Evolutionary conservation across 345 rosid species (phyloP).

Genomic region (Eucalyptus sideroxylon): DNA sequence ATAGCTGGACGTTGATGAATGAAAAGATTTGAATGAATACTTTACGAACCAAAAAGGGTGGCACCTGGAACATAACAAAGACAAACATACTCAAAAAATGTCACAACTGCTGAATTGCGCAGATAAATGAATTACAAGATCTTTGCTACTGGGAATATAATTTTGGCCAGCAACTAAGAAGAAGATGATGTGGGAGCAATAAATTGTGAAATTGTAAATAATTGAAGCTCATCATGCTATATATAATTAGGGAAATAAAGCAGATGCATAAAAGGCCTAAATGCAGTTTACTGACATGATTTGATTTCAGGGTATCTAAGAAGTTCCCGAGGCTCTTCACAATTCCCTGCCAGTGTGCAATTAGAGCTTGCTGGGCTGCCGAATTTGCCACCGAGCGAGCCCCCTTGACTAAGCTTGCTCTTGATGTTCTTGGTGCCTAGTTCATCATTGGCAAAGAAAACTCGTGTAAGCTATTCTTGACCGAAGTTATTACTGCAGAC

Average conservation of each 20-base stretch:
- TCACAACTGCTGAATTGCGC: neutral
- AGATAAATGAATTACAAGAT: neutral
- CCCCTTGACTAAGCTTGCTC: slow-evolving; percentile 96
- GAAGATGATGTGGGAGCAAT: neutral
- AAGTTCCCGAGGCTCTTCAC: slow-evolving; percentile 90
- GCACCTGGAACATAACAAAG: slow-evolving; percentile 44
- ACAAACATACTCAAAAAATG: neutral
- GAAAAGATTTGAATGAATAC: slow-evolving; percentile 95
- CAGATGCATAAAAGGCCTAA: neutral
- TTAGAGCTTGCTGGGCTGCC: slow-evolving; percentile 82
- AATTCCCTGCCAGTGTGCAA: slow-evolving; percentile 97
- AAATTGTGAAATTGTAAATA: neutral
- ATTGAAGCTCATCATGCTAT: neutral
- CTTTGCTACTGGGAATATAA: neutral
- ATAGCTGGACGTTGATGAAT: slow-evolving; percentile 91
- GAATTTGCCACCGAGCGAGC: slow-evolving; percentile 66
- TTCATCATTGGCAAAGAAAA: neutral
- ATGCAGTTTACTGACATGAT: slow-evolving; percentile 38
- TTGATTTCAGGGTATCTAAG: slow-evolving; percentile 61
- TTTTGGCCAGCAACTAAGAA: neutral
- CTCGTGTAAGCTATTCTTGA: neutral
- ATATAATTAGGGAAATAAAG: neutral
- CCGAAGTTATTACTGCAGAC: neutral
- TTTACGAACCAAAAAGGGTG: slow-evolving; percentile 87
- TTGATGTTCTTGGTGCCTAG: slow-evolving; percentile 96